These are phyloP conservation scores for Cryptococcus hybrid DNA, from an alignment of 1,284 basidiomycete species.

Conservation along the genomic window DNA sequence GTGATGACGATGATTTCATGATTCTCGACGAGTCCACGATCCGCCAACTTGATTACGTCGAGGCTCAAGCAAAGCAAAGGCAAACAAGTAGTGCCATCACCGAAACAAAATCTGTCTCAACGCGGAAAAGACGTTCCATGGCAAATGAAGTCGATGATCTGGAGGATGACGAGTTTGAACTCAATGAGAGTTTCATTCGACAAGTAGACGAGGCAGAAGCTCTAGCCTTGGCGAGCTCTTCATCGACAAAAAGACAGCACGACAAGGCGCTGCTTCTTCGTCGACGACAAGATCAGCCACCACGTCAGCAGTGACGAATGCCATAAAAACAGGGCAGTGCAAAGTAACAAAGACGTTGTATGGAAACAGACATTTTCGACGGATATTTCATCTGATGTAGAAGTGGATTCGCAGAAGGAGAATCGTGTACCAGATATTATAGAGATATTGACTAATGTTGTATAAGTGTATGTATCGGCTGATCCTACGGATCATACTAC, in stretches of 20 bases:
- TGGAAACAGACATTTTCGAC: background rate
- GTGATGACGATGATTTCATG: slow-evolving; percentile 12
- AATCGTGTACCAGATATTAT: slow-evolving; percentile 16
- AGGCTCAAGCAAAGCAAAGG: background rate
- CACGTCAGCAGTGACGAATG: no score
- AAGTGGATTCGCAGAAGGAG: slow-evolving; percentile 8
- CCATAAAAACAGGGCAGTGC: background rate
- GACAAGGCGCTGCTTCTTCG: no score
- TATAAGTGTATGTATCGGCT: no score
- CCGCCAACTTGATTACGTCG: slow-evolving; percentile 13
- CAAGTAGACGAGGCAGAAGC: slow-evolving; percentile 8
- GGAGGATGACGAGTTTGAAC: slow-evolving; percentile 9
- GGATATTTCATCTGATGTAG: slow-evolving; percentile 15
- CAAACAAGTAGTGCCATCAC: background rate
- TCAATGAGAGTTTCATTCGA: slow-evolving; percentile 8
- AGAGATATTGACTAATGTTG: slow-evolving; percentile 22
- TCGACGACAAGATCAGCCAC: no score
- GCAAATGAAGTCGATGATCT: slow-evolving; percentile 2
- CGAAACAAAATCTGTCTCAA: slow-evolving; percentile 7
- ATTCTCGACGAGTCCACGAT: slow-evolving; percentile 20
- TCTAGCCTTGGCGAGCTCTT: background rate
- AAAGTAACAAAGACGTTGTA: background rate
- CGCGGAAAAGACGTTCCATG: slow-evolving; percentile 2
- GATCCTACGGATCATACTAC: no score
- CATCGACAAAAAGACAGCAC: no score